These are phyloP conservation scores for Neurospora cerealis DNA, from an alignment of 495 filamentous ascomycete genomes.

Conservation along the genomic window DNA sequence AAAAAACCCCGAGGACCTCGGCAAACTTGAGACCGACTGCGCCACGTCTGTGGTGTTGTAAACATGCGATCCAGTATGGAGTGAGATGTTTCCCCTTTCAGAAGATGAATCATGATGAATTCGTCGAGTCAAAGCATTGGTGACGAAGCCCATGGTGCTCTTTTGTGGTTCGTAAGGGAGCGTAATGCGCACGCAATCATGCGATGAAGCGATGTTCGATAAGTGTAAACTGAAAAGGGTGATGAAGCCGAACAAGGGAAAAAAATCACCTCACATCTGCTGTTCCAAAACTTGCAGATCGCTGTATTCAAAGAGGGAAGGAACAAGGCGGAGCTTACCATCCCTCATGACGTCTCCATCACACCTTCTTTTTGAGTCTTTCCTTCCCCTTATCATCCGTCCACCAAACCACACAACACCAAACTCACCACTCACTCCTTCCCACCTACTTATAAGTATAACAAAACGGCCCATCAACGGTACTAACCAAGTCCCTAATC, in stretches of 20 bases:
- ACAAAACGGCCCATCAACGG: conserved; percentile 39
- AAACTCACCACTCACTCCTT: background rate
- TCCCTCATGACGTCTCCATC: background rate
- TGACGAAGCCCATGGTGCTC: background rate
- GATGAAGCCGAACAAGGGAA: background rate
- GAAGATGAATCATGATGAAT: background rate
- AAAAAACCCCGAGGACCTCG: background rate
- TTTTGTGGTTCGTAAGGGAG: background rate
- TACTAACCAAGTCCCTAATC: conserved; percentile 36
- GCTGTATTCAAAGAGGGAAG: background rate
- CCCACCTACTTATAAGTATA: conserved; percentile 35
- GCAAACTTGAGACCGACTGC: background rate
- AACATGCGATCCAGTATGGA: background rate
- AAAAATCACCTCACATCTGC: background rate
- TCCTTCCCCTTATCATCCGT: background rate
- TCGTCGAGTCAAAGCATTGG: background rate
- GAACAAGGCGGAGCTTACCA: background rate
- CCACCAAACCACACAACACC: no score
- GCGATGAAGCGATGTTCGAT: background rate
- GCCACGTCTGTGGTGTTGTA: background rate
- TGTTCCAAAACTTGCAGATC: background rate
- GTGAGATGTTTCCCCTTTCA: background rate
- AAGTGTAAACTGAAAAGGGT: background rate
- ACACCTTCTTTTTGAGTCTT: background rate
- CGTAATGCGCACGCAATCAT: background rate